Percentiles rank a stretch among this genome's conserved stretches.
phyloP scores from a whole-genome alignment of 73 alveolate genomes.

The Paramecium sonneborni region DNA sequence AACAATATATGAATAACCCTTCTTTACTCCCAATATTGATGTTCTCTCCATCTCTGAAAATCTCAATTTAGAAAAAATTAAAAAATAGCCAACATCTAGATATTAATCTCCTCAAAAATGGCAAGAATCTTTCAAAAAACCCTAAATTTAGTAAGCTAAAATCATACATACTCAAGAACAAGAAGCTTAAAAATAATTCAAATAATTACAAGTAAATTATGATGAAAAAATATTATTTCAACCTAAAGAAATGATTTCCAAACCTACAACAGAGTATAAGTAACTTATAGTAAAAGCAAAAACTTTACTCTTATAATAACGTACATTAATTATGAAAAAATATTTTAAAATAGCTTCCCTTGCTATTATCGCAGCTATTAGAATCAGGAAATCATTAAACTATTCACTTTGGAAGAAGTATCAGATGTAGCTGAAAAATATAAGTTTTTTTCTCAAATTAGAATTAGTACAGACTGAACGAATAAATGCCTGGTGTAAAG shows the following conservation, averaged over 20 bases:
- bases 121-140: background rate
- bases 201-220: background rate
- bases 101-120: background rate
- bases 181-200: background rate
- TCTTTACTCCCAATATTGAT: slow-evolving; percentile 2
- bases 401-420: slow-evolving; percentile 7
- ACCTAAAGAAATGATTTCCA: background rate
- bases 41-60: slow-evolving; percentile 24
- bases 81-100: background rate
- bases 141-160: background rate
- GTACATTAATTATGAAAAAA: background rate
- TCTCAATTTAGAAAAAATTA: background rate
- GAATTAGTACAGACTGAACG: background rate
- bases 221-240: background rate
- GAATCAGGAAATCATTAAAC: background rate
- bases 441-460: background rate
- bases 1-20: slow-evolving; percentile 8
- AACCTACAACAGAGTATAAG: background rate
- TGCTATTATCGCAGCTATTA: background rate
- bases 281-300: background rate
- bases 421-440: background rate
- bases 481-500: background rate
- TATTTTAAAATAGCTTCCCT: background rate
- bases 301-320: background rate
- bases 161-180: background rate